These are phyloP conservation scores for Berkeleyomyces rouxiae DNA, from an alignment of 2,329 filamentous ascomycete genomes.

Conservation along the genomic window DNA sequence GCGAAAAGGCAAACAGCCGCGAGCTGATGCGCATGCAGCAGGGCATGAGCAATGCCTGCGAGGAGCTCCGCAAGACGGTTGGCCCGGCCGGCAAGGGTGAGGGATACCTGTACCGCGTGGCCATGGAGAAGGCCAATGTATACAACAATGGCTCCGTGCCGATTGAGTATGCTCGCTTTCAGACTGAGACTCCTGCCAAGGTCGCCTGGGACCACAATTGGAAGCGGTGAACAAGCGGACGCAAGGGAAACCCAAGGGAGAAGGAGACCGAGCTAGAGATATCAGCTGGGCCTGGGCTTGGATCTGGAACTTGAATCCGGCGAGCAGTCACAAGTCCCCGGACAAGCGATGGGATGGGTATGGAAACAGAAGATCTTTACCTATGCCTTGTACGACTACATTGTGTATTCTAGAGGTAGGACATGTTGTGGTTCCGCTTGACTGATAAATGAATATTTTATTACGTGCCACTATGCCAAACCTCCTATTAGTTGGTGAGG, in stretches of 20 bases:
- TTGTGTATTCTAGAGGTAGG: constrained; percentile 6
- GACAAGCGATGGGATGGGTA: neutral
- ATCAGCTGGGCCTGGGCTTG: neutral
- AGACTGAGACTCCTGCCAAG: constrained; percentile 66
- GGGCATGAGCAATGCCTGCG: constrained; percentile 70
- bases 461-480: neutral
- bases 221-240: constrained; percentile 38
- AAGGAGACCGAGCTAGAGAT: neutral
- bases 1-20: constrained; percentile 43
- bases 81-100: constrained; percentile 41
- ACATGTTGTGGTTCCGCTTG: neutral
- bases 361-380: neutral
- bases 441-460: neutral
- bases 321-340: neutral
- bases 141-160: constrained; percentile 59
- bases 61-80: constrained; percentile 52
- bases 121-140: constrained; percentile 80
- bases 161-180: constrained; percentile 74
- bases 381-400: constrained; percentile 4
- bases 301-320: neutral
- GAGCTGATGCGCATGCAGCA: constrained; percentile 69
- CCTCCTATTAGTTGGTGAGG: neutral
- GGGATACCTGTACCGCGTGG: constrained; percentile 67
- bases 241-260: neutral
- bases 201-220: constrained; percentile 88